Evolutionary conservation across 2,329 filamentous ascomycete species (phyloP), one percentile per base, ranked within the genome.

Genomic region (Fusarium praegraminearum): DNA sequence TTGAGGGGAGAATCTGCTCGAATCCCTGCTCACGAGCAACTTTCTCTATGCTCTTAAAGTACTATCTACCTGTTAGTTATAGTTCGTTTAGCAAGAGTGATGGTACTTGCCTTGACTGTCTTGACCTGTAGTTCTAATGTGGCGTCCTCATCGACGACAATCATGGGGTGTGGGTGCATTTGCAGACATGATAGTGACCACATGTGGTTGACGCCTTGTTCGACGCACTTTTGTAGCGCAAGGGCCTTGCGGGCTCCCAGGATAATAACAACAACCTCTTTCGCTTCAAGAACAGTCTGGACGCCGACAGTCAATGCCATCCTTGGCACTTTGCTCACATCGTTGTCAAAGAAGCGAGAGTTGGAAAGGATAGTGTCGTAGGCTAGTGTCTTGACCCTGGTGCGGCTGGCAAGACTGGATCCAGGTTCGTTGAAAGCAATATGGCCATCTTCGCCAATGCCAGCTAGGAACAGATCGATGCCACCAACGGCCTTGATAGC

Each of bases 371-470:
- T 93, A 46, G 93, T 97, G 80, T 96, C 93, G 76, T 94, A 94
- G 40, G 93, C 92, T 53, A 97, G 83, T 1, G 93, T 96, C 86
- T 96, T 96, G 76, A 96, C 92, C 65, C 93, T 87, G 15, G 93
- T 97, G 47, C 92, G 87, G 59, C 91, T 93, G 72, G 87, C 87
- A 65, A 97, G 82, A 63, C 90, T 93, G 13, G 91, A 94, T 41
- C 93, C 93, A 6, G 93, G 93, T 80, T 97, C 93, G 80, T 97
- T 97, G 86, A 97, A 97, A 50, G 93, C 93, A 69, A 97, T 93
- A 80, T 97, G 93, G 7, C 93, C 93, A 77, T 97, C 93, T 57
- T 93, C 91, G 32, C 93, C 93, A 57, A 97, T 93, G 43, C 93
- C 93, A 18, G 92, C 92, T 7, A 97, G 86, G 81, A 96, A 97